Base-by-base conservation (phyloP, 176 grass and related monocot genomes). In the Musa itinerans region DNA sequence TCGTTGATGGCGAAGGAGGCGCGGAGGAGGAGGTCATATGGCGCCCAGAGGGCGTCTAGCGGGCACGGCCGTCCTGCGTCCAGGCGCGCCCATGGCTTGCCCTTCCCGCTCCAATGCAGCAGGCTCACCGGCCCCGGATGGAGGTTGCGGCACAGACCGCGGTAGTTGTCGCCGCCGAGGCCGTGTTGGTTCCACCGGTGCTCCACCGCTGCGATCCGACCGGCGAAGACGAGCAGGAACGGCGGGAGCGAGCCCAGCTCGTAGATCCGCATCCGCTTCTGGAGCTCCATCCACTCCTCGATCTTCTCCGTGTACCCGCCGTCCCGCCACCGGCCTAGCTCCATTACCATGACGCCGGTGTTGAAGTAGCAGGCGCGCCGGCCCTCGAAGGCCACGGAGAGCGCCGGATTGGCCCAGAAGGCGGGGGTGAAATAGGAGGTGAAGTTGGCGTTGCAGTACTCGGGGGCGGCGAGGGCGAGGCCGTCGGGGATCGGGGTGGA, bases 181-280 rank as follows among this genome's bases (percentile, higher is more conserved):
- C 95, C 95, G 74, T 99, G 95, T 83, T 99, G 95, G 89, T 99
- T 99, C 95, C 95, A 99, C 7, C 85, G 73, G 88, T 99, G 95
- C 83, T 92, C 88, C 79, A 99, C 91, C 70, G 75, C 75, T 2
- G 75, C 75, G 75, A 77, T 77, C 61, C 75, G 59, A 51, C 75
- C 75, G 0, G 75, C 61, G 17, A 77, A 77, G 19, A 65, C 75
- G 13, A 77, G 61, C 1, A 77, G 61, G 61, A 77, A 77, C 7
- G 75, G 75, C 58, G 75, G 75, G 13, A 77, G 58, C 12, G 75
- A 77, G 11, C 75, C 75, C 75, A 77, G 58, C 59, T 77, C 12
- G 75, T 77, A 77, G 61, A 77, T 77, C 61, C 75, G 75, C 75
- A 77, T 77, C 75, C 75, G 59, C 61, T 77, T 77, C 75, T 77